Conservation (phyloP, 331 rosid genomes). For the Quercus tomentella region DNA sequence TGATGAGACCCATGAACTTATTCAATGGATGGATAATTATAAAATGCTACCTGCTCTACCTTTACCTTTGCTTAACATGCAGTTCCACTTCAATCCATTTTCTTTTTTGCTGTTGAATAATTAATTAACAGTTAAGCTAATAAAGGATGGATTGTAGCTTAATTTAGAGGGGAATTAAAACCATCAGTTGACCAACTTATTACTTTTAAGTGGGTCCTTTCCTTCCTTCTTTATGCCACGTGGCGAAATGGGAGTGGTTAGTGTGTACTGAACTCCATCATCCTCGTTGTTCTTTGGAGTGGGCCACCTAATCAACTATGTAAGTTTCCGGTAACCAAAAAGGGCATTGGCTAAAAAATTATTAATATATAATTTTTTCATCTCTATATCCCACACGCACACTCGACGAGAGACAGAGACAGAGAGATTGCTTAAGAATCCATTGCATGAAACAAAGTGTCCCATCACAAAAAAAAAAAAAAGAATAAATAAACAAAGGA, state of each 20-base stretch:
- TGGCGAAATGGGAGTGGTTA: slow-evolving; percentile 44
- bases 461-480: no score
- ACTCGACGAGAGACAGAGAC: background rate
- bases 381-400: background rate
- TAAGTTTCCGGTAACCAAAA: background rate
- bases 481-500: no score
- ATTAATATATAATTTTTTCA: background rate
- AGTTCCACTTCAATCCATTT: slow-evolving; percentile 26
- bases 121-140: slow-evolving; percentile 21
- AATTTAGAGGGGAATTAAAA: background rate
- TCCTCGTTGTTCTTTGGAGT: slow-evolving; percentile 12
- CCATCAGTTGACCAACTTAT: slow-evolving; percentile 41
- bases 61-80: slow-evolving; percentile 48
- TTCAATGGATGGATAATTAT: slow-evolving; percentile 14
- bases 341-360: slow-evolving; percentile 11
- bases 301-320: slow-evolving; percentile 19
- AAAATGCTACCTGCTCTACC: slow-evolving; percentile 39
- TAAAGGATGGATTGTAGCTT: background rate
- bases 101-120: slow-evolving; percentile 16
- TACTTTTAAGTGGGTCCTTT: slow-evolving; percentile 7
- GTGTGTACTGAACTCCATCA: slow-evolving; percentile 22
- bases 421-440: background rate
- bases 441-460: background rate
- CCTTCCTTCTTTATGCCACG: slow-evolving; percentile 4
- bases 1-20: slow-evolving; percentile 47